Evolutionary conservation across 2,329 filamentous ascomycete species (phyloP).

Genomic region (Penicillium sp.): DNA sequence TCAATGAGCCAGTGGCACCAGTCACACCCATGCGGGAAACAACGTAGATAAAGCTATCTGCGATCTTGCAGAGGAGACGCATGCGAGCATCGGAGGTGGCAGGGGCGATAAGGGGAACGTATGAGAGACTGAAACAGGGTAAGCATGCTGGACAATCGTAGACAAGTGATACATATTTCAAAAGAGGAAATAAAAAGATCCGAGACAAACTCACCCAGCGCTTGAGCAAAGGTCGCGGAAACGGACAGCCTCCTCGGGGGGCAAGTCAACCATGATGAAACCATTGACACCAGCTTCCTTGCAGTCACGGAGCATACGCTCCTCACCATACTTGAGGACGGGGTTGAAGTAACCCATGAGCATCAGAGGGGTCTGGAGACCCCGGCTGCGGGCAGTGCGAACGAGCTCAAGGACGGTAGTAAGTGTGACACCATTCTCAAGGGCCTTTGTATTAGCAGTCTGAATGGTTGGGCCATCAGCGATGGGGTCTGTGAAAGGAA

Average conservation of each 20-base stretch:
- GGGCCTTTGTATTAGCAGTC: conserved; percentile 85
- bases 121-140: conserved; percentile 65
- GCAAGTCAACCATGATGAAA: conserved; percentile 94
- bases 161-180: background rate
- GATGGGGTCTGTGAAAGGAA: conserved; percentile 97
- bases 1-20: conserved; percentile 80
- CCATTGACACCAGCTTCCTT: conserved; percentile 84
- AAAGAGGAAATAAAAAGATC: background rate
- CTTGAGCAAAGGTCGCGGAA: conserved; percentile 48
- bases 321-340: conserved; percentile 88
- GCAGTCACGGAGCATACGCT: conserved; percentile 79
- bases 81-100: conserved; percentile 89
- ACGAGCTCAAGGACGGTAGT: conserved; percentile 78
- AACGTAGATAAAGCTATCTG: conserved; percentile 98
- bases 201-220: conserved; percentile 27
- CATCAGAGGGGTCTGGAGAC: conserved; percentile 77
- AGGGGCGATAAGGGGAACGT: conserved; percentile 94
- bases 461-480: conserved; percentile 97
- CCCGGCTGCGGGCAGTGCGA: conserved; percentile 71
- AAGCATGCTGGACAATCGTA: background rate
- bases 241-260: conserved; percentile 89
- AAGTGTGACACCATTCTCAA: conserved; percentile 85
- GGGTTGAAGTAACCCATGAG: conserved; percentile 99
- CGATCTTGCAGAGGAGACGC: conserved; percentile 93
- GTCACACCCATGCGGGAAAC: conserved; percentile 97